A percentile compares a stretch with the other conserved stretches of the same genome.
These are phyloP conservation scores for Colletotrichum theobromicola DNA, from an alignment of 2,329 filamentous ascomycete genomes.

Conservation along the genomic window DNA sequence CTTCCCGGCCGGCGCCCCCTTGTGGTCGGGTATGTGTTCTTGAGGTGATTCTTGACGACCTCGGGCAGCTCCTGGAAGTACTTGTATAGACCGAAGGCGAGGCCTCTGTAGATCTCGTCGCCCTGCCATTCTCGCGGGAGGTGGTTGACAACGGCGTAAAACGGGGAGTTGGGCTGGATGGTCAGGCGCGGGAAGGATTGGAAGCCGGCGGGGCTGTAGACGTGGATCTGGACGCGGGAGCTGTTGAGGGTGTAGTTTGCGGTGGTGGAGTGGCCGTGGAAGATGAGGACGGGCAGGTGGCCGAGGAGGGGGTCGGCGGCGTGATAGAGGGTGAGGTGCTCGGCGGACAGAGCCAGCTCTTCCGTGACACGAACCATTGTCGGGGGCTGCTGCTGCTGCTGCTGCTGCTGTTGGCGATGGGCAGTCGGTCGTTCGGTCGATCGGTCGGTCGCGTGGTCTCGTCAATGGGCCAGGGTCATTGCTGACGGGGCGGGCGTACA, in stretches of 20 bases:
- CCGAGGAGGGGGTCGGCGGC: slow-evolving; percentile 83
- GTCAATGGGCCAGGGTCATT: slow-evolving; percentile 30
- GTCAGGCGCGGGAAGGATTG: slow-evolving; percentile 91
- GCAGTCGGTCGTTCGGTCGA: slow-evolving; percentile 1
- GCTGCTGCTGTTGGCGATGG: not conserved
- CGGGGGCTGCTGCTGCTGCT: slow-evolving; percentile 31
- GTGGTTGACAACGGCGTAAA: slow-evolving; percentile 88
- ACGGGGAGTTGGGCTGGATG: slow-evolving; percentile 88
- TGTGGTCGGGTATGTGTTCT: slow-evolving; percentile 58
- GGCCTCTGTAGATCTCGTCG: slow-evolving; percentile 87
- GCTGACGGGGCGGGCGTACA: slow-evolving; percentile 19
- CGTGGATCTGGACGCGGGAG: slow-evolving; percentile 92
- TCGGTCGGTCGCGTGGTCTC: slow-evolving; percentile 22
- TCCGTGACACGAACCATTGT: slow-evolving; percentile 85
- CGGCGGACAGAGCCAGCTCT: slow-evolving; percentile 79
- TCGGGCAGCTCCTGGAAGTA: slow-evolving; percentile 90
- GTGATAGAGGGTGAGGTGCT: slow-evolving; percentile 87
- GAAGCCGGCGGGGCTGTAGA: slow-evolving; percentile 88
- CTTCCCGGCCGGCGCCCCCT: slow-evolving; percentile 66
- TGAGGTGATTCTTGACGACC: slow-evolving; percentile 74
- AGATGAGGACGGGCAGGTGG: slow-evolving; percentile 83
- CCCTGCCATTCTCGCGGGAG: slow-evolving; percentile 94
- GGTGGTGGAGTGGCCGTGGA: slow-evolving; percentile 90
- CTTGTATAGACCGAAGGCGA: slow-evolving; percentile 92
- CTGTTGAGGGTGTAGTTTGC: slow-evolving; percentile 86